Percentiles rank a stretch among this genome's conserved stretches.
These are phyloP conservation scores for Quercus parvula DNA, from an alignment of 306 rosid species.

Conservation along the genomic window DNA sequence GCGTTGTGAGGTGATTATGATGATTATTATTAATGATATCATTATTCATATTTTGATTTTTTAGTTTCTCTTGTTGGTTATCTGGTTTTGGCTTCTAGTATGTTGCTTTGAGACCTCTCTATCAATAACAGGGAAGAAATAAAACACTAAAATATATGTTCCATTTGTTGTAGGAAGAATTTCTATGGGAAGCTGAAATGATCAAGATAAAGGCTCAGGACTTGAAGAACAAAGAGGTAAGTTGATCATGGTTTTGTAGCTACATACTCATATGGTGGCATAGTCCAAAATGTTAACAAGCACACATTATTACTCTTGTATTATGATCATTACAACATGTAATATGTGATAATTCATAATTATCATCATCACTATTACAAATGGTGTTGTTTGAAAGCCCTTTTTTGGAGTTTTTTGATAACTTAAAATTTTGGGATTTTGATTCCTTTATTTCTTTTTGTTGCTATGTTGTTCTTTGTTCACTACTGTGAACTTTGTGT, in stretches of 20 bases:
- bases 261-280: neutral
- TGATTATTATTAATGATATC: neutral
- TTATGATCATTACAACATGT: neutral
- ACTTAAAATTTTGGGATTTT: no score
- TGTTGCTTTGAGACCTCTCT: slow-evolving; percentile 2
- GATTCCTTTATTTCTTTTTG: no score
- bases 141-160: slow-evolving; percentile 1
- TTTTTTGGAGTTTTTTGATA: no score
- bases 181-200: slow-evolving; percentile 95
- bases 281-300: neutral
- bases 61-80: neutral
- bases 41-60: neutral
- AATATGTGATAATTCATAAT: neutral
- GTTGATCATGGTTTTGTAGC: slow-evolving; percentile 13
- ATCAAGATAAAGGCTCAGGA: slow-evolving; percentile 96
- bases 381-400: no score
- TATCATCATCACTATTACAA: neutral
- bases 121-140: neutral
- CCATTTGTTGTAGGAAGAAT: slow-evolving; percentile 68
- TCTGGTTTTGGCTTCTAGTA: slow-evolving; percentile 15
- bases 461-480: no score
- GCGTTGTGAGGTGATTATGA: slow-evolving; percentile 82
- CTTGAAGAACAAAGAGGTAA: slow-evolving; percentile 94
- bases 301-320: neutral
- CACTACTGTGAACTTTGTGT: no score